Base-by-base conservation (phyloP, 2,329 filamentous ascomycete genomes). In the Myriangium duriaei region DNA sequence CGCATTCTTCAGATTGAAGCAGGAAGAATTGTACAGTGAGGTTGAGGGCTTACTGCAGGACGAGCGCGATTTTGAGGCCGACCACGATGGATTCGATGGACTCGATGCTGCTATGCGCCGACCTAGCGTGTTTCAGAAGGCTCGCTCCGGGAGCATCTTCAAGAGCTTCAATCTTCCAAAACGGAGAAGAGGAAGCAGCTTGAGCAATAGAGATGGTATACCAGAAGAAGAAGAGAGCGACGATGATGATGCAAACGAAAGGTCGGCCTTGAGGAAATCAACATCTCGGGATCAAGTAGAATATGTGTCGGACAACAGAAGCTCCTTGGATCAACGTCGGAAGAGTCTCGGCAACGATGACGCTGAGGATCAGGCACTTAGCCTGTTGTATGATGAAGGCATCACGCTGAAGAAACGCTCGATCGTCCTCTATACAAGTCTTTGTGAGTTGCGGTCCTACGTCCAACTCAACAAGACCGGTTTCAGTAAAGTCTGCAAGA, bases 391-490 rank as follows among this genome's bases (percentile, higher is more conserved):
- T 50, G 76, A 79, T 45, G 68, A 74, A 35, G 77, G 76, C 16
- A 81, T 96, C 47, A 88, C 86, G 51, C 64, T 98, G 46, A 96
- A 96, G 69, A 95, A 94, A 65, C 77, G 87, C 39, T 80, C 85
- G 39, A 76, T 93, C 47, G 77, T 77, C 54, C 68, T 87, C 43
- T 98, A 95, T 55, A 91, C 98, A 32, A 81, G 84, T 47, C 67
- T 96, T 12, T 95, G 88, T 62, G 91, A 95, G 59, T 74, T 98
- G 51, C 92, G 94, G 56, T 96, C 88, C 2, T 98, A 87, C 54
- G 79, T 87, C 39, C 88, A 96, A 63, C 74, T 98, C 45, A 98
- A 98, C 68, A 81, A 82, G 61, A 98, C 91, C 0, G 91, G 91
- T 10, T 98, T 98, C 62, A 76, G 79, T 52, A 98, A 98, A 62